Base-by-base conservation (phyloP, 768 basidiomycete genomes). In the Lactarius vividus region DNA sequence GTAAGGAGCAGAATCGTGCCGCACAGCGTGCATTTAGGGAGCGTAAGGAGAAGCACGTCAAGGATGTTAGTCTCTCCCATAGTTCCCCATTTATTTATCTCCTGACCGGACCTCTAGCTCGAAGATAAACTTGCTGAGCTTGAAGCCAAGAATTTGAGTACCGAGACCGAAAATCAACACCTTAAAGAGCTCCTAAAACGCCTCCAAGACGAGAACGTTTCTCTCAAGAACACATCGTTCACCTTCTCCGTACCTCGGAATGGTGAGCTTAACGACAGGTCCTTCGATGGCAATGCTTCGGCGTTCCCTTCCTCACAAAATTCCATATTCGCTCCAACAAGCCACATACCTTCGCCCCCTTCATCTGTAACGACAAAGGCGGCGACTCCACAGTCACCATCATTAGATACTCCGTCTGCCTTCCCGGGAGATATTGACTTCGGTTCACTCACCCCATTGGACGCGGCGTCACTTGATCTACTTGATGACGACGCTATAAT, bases 1-100 rank as follows among this genome's bases (percentile, higher is more conserved):
- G 96, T 68, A 98, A 98, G 79, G 92, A 98, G 72, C 96, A 98
- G 78, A 99, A 99, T 72, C 83, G 96, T 62, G 94, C 95, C 3
- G 96, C 96, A 8, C 97, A 99, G 77, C 88, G 96, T 61, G 96
- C 96, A 1, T 99, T 99, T 81, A 82, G 96, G 62, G 97, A 98
- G 77, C 84, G 96, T 67, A 96, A 98, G 78, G 96, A 99, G 79
- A 94, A 92, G 72, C 95, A 97, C 75, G 93, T 98, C 70, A 94
- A 93, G 74, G 95, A 97, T 75, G 95, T 97, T 73, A 79, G 93
- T 83, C 1, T 20, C 26, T 6, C 18, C 15, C 49, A 23, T 10
- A 31, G 11, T 37, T 52, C 44, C 26, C 15, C 69, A 61, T 70
- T 63, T 52, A 53, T 28, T 44, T 15, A 23, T 37, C 13, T 20